Evolutionary conservation across 108 stramenopile species (phyloP), one percentile per base, ranked within the genome.

Genomic region (Cylindrotheca closterium): DNA sequence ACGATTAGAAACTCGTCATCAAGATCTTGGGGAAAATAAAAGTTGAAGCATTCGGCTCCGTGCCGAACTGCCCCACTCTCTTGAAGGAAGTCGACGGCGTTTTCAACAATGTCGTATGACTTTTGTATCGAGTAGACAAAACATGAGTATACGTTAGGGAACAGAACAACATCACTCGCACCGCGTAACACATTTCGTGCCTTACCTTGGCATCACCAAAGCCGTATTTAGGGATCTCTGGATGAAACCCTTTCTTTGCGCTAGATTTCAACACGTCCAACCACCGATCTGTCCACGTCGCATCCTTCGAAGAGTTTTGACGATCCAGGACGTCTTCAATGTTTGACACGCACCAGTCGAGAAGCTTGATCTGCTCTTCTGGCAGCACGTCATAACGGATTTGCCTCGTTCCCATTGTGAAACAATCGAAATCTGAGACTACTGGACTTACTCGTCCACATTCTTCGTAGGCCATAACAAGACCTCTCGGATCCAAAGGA

Each of bases 1-100:
- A 85, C 61, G 19, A 85, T 67, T 4, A 85, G 67, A 25, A 73
- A 76, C 24, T 75, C 57, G 18, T 85, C 84, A 58, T 85, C 84
- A 4, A 85, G 62, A 29, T 82, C 78, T 57, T 82, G 81, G 18
- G 79, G 84, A 51, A 85, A 85, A 47, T 76, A 79, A 49, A 51
- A 79, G 52, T 85, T 85, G 79, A 81, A 85, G 37, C 79, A 85
- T 52, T 85, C 84, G 4, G 84, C 79, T 18, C 84, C 84, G 53
- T 85, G 84, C 0, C 84, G 68, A 2, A 85, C 84, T 46, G 75
- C 72, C 26, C 84, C 84, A 15, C 63, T 74, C 17, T 54, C 61
- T 15, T 55, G 30, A 0, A 81, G 69, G 5, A 67, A 55, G 28
- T 70, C 59, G 4, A 73, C 84, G 1, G 70, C 80, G 24, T 63